phyloP scores from a whole-genome alignment of 2,329 filamentous ascomycete genomes.

The Cyclaneusma minus region DNA sequence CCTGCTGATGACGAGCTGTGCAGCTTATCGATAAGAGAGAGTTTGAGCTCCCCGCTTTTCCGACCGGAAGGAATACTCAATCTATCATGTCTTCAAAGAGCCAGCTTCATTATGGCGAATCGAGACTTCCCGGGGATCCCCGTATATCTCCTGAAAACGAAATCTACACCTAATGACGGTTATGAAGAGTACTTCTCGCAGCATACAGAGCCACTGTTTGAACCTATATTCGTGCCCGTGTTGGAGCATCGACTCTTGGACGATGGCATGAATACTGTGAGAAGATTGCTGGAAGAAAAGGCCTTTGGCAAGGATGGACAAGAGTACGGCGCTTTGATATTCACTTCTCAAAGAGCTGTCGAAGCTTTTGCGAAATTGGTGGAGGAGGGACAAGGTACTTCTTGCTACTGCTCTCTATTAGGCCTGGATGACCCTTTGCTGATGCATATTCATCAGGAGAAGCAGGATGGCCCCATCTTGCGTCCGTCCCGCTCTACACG shows the following conservation, averaged over 20 bases:
- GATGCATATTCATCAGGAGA: constrained; percentile 6
- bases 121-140: too few relatives aligned
- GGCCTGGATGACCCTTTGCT: constrained; percentile 7
- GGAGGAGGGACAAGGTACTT: constrained; percentile 22
- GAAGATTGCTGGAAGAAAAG: constrained; percentile 28
- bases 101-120: too few relatives aligned
- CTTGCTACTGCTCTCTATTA: constrained; percentile 7
- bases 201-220: constrained; percentile 29
- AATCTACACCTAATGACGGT: constrained; percentile 52
- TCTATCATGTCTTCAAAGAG: too few relatives aligned
- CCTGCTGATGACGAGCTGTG: too few relatives aligned
- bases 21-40: too few relatives aligned
- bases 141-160: constrained; percentile 64
- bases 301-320: constrained; percentile 22
- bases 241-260: constrained; percentile 55
- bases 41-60: too few relatives aligned
- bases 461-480: constrained; percentile 33
- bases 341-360: constrained; percentile 72
- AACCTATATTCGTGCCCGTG: constrained; percentile 60
- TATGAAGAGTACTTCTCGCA: constrained; percentile 54
- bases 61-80: too few relatives aligned
- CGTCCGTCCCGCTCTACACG: constrained; percentile 52
- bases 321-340: constrained; percentile 62
- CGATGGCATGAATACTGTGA: constrained; percentile 37
- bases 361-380: constrained; percentile 58